Base-by-base conservation (phyloP, 805 yeast genomes). In the Candida multigemmis region DNA sequence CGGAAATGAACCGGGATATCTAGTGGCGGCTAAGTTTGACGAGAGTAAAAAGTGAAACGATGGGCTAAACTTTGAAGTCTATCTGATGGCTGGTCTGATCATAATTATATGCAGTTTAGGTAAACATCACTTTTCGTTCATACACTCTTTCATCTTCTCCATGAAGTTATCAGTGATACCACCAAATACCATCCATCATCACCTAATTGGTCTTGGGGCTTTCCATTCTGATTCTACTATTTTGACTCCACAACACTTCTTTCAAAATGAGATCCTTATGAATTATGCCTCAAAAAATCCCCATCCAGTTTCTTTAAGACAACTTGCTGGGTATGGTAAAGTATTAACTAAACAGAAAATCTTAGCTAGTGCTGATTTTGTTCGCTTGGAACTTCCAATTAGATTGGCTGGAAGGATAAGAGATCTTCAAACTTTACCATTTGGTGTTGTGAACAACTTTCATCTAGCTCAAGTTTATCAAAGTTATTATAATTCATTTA, bases 381-480 rank as follows among this genome's bases (percentile, higher is more conserved):
- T 86, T 1, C 62, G 93, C 24, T 63, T 79, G 21, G 97, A 89
- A 46, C 56, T 91, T 15, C 86, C 95, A 5, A 75, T 82, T 12
- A 60, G 98, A 40, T 65, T 89, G 36, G 87, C 95, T 4, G 70
- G 82, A 52, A 71, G 91, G 27, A 68, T 89, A 16, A 56, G 77
- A 38, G 87, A 83, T 32, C 60, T 89, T 48, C 97, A 89, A 49
- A 62, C 65, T 6, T 54, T 89, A 31, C 96, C 96, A 2, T 89
- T 77, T 55, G 77, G 78, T 13, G 81, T 86, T 8, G 80, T 83
- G 21, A 78, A 82, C 48, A 89, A 89, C 49, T 79, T 73, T 44
- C 95, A 89, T 53, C 61, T 91, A 38, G 78, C 80, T 7, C 83
- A 80, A 42, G 91, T 87, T 13, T 89, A 89, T 50, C 94, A 85